Conservation (phyloP, 306 rosid genomes). For the Rosa lucieae region DNA sequence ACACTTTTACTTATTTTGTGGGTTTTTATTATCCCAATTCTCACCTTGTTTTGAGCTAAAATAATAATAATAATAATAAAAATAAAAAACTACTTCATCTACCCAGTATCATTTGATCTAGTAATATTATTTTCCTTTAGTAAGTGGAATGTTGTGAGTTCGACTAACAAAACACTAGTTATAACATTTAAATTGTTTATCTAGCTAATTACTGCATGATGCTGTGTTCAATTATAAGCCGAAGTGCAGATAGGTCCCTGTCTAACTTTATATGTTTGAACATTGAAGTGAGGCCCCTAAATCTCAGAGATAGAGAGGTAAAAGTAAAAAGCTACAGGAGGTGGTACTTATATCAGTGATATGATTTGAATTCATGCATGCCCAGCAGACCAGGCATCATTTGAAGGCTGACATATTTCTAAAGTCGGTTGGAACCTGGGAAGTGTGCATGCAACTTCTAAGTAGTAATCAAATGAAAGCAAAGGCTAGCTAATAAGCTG, state of each 20-base stretch:
- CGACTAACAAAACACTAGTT: too few relatives aligned
- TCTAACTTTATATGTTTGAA: conserved; percentile 10
- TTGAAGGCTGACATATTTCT: conserved; percentile 2
- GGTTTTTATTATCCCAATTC: too few relatives aligned
- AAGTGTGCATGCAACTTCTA: not conserved
- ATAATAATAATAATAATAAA: too few relatives aligned
- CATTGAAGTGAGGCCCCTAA: not conserved
- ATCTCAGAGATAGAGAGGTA: conserved; percentile 2
- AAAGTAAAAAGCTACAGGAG: not conserved
- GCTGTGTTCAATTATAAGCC: not conserved
- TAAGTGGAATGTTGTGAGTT: too few relatives aligned
- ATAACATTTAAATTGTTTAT: not conserved
- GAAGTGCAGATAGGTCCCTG: not conserved
- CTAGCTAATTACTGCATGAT: not conserved
- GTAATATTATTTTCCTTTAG: too few relatives aligned
- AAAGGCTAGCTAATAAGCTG: not conserved
- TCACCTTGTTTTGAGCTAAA: too few relatives aligned
- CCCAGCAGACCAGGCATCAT: not conserved
- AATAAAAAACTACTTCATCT: too few relatives aligned
- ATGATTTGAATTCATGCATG: conserved; percentile 5
- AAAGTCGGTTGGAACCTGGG: conserved; percentile 11
- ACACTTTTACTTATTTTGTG: too few relatives aligned
- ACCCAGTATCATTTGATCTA: too few relatives aligned
- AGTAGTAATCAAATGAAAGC: not conserved
- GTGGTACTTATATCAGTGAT: not conserved